phyloP scores from a whole-genome alignment of 495 filamentous ascomycete genomes.

The Penicillium coffeae region DNA sequence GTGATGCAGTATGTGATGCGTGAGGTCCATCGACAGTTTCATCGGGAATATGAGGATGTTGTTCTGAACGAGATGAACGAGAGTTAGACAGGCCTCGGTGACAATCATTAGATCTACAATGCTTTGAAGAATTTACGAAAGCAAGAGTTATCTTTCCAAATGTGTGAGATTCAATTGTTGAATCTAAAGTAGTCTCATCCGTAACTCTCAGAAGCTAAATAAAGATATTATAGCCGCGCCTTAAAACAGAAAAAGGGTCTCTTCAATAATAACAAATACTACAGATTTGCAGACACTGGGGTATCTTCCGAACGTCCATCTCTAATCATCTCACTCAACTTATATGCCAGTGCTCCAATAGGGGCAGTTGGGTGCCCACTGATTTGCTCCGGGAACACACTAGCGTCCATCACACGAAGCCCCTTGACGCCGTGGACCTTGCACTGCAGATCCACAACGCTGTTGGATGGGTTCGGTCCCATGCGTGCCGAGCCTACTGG shows the following conservation, averaged over 20 bases:
- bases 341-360: constrained; percentile 20
- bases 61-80: not conserved
- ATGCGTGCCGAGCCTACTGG: constrained; percentile 25
- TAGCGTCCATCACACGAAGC: constrained; percentile 43
- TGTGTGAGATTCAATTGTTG: too few species aligned
- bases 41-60: not conserved
- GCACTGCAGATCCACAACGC: constrained; percentile 48
- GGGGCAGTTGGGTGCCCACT: constrained; percentile 22
- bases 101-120: too few species aligned
- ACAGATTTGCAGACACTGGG: not conserved
- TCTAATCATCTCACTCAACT: constrained; percentile 19
- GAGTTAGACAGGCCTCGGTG: too few species aligned
- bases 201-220: too few species aligned
- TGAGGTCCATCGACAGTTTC: not conserved
- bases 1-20: not conserved
- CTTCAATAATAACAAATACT: not conserved
- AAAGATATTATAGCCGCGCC: too few species aligned
- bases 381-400: constrained; percentile 25
- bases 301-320: constrained; percentile 1
- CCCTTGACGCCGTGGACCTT: constrained; percentile 45
- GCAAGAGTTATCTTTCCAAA: too few species aligned
- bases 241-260: not conserved
- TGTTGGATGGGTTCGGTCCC: constrained; percentile 12
- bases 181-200: too few species aligned
- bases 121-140: too few species aligned